Percentiles rank a stretch among this genome's conserved stretches.
Evolutionary conservation across 345 rosid species (phyloP).

Genomic region (Dipteronia sinensis): DNA sequence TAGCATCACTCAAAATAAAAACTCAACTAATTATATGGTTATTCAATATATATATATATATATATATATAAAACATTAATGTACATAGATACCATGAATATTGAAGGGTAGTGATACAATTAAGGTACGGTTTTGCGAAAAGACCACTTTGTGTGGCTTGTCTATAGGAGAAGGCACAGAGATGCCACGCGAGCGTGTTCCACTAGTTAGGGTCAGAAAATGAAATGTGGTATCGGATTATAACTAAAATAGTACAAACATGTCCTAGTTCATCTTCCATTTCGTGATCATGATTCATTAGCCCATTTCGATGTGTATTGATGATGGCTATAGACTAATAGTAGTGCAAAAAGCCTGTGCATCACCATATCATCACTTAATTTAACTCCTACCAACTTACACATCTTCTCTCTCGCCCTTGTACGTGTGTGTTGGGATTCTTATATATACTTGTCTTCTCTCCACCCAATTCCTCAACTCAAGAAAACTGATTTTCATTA

Average conservation of each 20-base stretch:
- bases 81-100: too few relatives aligned
- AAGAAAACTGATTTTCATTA: neutral
- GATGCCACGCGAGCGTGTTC: too few relatives aligned
- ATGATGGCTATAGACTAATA: neutral
- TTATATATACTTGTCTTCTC: slow-evolving; percentile 23
- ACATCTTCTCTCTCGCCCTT: neutral
- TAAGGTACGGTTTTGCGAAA: too few relatives aligned
- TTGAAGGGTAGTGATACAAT: too few relatives aligned
- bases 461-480: slow-evolving; percentile 4
- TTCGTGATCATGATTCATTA: neutral
- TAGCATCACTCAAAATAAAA: too few relatives aligned
- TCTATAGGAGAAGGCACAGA: too few relatives aligned
- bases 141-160: too few relatives aligned
- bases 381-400: neutral
- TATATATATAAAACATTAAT: too few relatives aligned
- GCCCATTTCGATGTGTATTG: neutral
- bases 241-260: neutral
- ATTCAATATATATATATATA: too few relatives aligned
- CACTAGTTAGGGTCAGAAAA: neutral
- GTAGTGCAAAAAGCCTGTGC: slow-evolving; percentile 20
- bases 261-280: slow-evolving; percentile 15
- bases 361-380: slow-evolving; percentile 3
- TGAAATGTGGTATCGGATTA: neutral
- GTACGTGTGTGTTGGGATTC: neutral
- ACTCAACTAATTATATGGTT: too few relatives aligned